Base-by-base conservation (phyloP, 768 basidiomycete genomes). In the Auriscalpium microsporum region DNA sequence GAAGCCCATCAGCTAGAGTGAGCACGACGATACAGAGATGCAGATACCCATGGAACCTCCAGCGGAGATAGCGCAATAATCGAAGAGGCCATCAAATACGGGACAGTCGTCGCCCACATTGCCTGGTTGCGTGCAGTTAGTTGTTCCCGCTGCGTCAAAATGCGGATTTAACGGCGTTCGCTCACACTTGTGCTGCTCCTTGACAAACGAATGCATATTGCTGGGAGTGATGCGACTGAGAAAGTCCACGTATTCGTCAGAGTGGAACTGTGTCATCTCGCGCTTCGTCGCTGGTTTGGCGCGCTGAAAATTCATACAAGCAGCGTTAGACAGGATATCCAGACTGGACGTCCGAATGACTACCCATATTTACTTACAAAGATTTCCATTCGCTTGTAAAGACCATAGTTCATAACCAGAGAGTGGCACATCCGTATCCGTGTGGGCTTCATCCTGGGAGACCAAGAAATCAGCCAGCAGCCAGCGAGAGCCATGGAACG, bases 331-430 rank as follows among this genome's bases (percentile, higher is more conserved):
- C 17, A 21, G 23, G 42, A 54, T 23, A 37, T 54, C n/a, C 37
- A 38, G 14, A 9, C 6, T 19, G 3, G 19, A 33, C 8, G 17
- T 53, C 9, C 4, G 10, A 16, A 34, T 44, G 19, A 38, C 33
- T 9, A 34, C 16, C 45, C 8, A 50, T 42, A n/a, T 28, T 10
- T 2, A 78, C 96, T 63, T 66, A 97, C 96, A 64, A 97, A 99
- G 7, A 99, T 99, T 71, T 99, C 96, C 96, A 99, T 99, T 73
- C 94, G 94, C 73, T 97, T 97, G 76, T 99, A 99, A 16, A 99
- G 73, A 17, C 94, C 94, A 69, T 97, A 97, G 72, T 98, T 99
- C 96, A 99, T 99, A 54, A 99, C 96, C 52, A 99, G 78, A 10
- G 94, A 94, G 73, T 99, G 96, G 68, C 94, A 97, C 96, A 99